Percentiles rank a stretch among this genome's conserved stretches.
phyloP scores from a whole-genome alignment of 2,329 filamentous ascomycete species.

The Colletotrichum zoysiae region DNA sequence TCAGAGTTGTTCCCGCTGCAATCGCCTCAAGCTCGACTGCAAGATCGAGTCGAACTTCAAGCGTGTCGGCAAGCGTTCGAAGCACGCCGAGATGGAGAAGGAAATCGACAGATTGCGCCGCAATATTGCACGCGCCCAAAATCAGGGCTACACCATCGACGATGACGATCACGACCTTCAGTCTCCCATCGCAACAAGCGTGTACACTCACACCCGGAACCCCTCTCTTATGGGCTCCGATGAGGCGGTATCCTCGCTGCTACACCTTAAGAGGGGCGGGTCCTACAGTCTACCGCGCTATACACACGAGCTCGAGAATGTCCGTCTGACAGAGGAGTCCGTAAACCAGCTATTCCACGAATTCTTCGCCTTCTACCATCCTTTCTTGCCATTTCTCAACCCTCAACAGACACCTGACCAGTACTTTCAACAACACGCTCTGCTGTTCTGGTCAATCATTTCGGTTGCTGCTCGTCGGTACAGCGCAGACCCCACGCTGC shows the following conservation, averaged over 20 bases:
- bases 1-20: constrained; percentile 81
- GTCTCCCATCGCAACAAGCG: constrained; percentile 69
- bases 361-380: constrained; percentile 82
- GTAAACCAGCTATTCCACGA: constrained; percentile 77
- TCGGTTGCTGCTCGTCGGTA: constrained; percentile 81
- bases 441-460: constrained; percentile 89
- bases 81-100: constrained; percentile 88
- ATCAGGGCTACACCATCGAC: constrained; percentile 67
- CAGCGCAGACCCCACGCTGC: constrained; percentile 70
- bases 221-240: constrained; percentile 76
- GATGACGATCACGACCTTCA: constrained; percentile 70
- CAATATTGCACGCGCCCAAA: constrained; percentile 70
- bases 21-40: constrained; percentile 83
- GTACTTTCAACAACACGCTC: constrained; percentile 81
- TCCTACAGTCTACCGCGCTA: constrained; percentile 71
- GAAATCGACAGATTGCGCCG: constrained; percentile 79
- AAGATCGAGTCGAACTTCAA: constrained; percentile 92
- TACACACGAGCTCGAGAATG: constrained; percentile 72
- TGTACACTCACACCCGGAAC: constrained; percentile 71
- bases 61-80: constrained; percentile 83
- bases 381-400: constrained; percentile 82
- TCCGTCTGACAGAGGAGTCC: constrained; percentile 73
- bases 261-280: constrained; percentile 75
- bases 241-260: constrained; percentile 74
- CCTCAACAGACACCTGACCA: constrained; percentile 75